These are phyloP conservation scores for Chaetomium sp. DNA, from an alignment of 2,329 filamentous ascomycete species.

Conservation along the genomic window DNA sequence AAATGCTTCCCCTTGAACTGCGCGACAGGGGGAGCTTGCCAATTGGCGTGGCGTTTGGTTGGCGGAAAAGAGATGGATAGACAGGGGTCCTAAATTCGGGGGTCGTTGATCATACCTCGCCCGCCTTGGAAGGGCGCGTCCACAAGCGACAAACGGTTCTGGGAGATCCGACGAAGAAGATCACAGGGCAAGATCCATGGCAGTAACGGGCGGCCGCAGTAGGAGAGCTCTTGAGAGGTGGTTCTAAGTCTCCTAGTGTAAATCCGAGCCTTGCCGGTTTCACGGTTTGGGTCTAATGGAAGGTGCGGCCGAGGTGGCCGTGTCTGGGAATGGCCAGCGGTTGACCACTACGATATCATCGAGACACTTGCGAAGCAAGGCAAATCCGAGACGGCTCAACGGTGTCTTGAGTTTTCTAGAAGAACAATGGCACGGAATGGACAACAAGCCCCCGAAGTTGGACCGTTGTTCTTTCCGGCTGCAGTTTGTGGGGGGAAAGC, in stretches of 20 bases:
- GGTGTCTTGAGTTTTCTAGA: too few relatives aligned
- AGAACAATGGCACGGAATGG: too few relatives aligned
- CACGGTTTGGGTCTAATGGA: too few relatives aligned
- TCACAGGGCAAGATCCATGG: slow-evolving; percentile 12
- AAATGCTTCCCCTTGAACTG: slow-evolving; percentile 1
- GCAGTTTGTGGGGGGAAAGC: background rate
- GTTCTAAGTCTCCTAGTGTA: background rate
- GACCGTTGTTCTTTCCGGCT: background rate
- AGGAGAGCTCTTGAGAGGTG: slow-evolving; percentile 4
- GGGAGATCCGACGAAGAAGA: slow-evolving; percentile 7
- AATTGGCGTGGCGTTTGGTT: background rate
- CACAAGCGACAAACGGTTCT: background rate
- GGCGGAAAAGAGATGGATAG: slow-evolving; percentile 11
- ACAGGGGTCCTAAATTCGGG: slow-evolving; percentile 14
- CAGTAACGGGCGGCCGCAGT: slow-evolving; percentile 11
- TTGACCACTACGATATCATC: too few relatives aligned
- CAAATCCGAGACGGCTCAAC: too few relatives aligned
- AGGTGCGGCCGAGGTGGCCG: too few relatives aligned
- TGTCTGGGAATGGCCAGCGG: too few relatives aligned
- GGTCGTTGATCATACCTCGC: slow-evolving; percentile 19
- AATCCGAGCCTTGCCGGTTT: background rate
- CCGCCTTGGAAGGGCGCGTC: slow-evolving; percentile 2
- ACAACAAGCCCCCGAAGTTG: too few relatives aligned
- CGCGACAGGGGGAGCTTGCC: background rate
- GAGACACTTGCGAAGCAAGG: too few relatives aligned